Evolutionary conservation across 441 rosid species (phyloP).

Genomic region (Gossypium schwendimanii): DNA sequence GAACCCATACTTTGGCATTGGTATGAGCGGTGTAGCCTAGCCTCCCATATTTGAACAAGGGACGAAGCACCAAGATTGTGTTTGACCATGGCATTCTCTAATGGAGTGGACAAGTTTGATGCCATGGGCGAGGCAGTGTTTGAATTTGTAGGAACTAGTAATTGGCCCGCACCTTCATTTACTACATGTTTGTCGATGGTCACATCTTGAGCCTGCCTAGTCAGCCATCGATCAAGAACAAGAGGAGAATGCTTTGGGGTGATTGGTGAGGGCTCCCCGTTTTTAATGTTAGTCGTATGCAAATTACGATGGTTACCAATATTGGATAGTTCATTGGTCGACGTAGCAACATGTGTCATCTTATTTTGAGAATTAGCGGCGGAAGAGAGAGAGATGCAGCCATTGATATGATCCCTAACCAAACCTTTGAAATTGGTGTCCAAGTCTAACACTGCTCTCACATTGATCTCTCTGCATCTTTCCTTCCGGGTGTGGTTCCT

Average conservation of each 20-base stretch:
- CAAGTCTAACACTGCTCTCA: constrained; percentile 28
- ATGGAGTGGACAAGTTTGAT: constrained; percentile 9
- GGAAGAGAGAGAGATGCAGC: constrained; percentile 24
- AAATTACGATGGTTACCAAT: no score
- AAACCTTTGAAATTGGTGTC: constrained; percentile 61
- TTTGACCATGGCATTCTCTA: constrained; percentile 1
- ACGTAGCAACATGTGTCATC: no score
- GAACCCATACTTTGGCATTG: constrained; percentile 1
- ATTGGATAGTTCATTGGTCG: no score
- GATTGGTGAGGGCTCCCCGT: no score
- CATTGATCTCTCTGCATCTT: constrained; percentile 34
- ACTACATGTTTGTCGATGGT: no score
- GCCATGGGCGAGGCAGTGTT: background rate
- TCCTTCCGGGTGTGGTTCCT: constrained; percentile 50
- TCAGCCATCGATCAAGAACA: no score
- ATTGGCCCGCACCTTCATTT: no score
- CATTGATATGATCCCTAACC: constrained; percentile 53
- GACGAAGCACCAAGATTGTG: constrained; percentile 60
- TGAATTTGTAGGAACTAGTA: background rate
- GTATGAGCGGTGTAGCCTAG: constrained; percentile 44
- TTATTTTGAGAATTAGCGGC: constrained; percentile 13
- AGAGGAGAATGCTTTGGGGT: no score
- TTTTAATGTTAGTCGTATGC: no score
- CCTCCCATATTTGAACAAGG: constrained; percentile 91
- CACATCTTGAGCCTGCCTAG: no score